Base-by-base conservation (phyloP, 208 protist species). In the Trypanosoma caninum region DNA sequence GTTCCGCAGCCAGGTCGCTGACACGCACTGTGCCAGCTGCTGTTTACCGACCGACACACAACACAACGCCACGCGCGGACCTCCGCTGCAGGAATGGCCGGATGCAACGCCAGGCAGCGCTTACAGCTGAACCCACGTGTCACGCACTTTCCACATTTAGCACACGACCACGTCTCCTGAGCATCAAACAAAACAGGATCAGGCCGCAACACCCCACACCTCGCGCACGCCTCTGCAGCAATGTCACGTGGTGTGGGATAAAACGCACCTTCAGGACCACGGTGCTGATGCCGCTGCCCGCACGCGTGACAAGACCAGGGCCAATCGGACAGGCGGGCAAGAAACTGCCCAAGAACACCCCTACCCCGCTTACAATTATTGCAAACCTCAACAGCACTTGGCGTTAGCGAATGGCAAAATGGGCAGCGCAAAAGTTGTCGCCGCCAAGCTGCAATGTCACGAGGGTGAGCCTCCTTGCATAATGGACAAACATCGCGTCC, bases 61-160 rank as follows among this genome's bases (percentile, higher is more conserved):
- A 42, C 59, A 45, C 83, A 89, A 18, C 53, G 48, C 83, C 83
- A 89, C n/a, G 74, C 72, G n/a, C 40, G 45, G 0, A 82, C 70
- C 34, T 70, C 65, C 25, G 31, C 27, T 9, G 33, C 35, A 0
- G 76, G 63, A 14, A 86, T 42, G 13, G 72, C 69, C 14, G 76
- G 78, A n/a, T 75, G 67, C 13, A 80, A 59, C 27, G 69, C 44
- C 7, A 67, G 53, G 52, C 82, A 89, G 14, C 31, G 68, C 28
- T 35, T 55, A 40, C 82, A 89, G 25, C 56, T 51, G 40, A 74
- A 66, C 13, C 42, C 76, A 48, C 65, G 40, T 35, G 42, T 47
- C 31, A 23, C 27, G 6, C n/a, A 4, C 20, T 41, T 33, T 9
- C 45, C 44, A 34, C 65, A 62, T 22, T 33, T 37, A 18, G 2